Conservation (phyloP, 2,329 filamentous ascomycete species). For the Trichoderma sp. region DNA sequence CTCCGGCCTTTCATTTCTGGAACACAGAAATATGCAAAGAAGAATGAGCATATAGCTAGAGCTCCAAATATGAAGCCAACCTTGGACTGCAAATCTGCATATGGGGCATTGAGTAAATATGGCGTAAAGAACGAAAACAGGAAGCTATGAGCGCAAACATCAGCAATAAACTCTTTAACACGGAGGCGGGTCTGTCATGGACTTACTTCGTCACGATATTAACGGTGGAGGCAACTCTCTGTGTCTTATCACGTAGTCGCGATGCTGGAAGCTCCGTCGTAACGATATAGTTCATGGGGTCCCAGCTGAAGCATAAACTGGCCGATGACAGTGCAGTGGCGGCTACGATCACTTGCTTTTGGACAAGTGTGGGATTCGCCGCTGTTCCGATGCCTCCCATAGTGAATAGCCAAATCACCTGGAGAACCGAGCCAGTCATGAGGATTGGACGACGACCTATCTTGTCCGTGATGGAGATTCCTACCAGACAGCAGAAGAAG, state of each 20-base stretch:
- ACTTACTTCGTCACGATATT: conserved; percentile 8
- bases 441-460: conserved; percentile 9
- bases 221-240: not conserved
- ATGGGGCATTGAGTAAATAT: conserved; percentile 1
- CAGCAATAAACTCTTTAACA: not conserved
- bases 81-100: not conserved
- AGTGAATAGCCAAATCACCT: conserved; percentile 2
- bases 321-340: conserved; percentile 2
- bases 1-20: conserved; percentile 4
- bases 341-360: not conserved
- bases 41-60: not conserved
- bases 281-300: conserved; percentile 7
- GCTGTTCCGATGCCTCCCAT: conserved; percentile 11
- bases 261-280: conserved; percentile 11
- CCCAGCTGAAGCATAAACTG: conserved; percentile 9
- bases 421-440: not conserved
- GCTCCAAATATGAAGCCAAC: conserved; percentile 10
- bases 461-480: conserved; percentile 4
- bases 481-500: conserved; percentile 1
- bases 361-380: not conserved
- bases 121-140: conserved; percentile 11
- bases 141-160: not conserved
- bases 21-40: conserved; percentile 10
- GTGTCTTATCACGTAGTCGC: conserved; percentile 6
- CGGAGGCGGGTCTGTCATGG: no score